Conservation (phyloP, 2,329 filamentous ascomycete species). For the Phyllosticta citribraziliensis region DNA sequence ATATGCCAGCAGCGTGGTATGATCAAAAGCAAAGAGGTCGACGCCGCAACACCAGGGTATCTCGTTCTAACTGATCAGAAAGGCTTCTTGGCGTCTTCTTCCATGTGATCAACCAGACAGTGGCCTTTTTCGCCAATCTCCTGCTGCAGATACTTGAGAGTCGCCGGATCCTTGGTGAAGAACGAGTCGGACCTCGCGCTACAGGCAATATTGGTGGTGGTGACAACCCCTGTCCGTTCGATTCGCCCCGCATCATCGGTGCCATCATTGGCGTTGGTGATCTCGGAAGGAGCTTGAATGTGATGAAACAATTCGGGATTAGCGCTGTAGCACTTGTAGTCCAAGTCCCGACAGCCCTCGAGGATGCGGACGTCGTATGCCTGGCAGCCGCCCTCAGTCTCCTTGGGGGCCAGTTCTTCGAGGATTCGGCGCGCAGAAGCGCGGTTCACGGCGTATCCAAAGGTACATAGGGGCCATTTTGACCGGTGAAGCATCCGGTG, state of each 20-base stretch:
- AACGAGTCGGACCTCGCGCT: slow-evolving; percentile 20
- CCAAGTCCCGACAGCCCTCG: slow-evolving; percentile 27
- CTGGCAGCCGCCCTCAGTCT: slow-evolving; percentile 14
- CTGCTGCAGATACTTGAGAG: slow-evolving; percentile 19
- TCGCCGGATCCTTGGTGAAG: slow-evolving; percentile 15
- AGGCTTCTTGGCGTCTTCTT: slow-evolving; percentile 10
- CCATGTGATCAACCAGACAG: slow-evolving; percentile 17
- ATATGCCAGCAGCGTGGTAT: neutral
- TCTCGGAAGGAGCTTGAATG: slow-evolving; percentile 22
- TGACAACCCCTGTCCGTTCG: slow-evolving; percentile 3
- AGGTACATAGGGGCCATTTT: slow-evolving; percentile 30
- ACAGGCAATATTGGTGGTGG: slow-evolving; percentile 24
- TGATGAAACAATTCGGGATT: slow-evolving; percentile 34
- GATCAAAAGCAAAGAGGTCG: neutral
- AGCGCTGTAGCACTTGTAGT: slow-evolving; percentile 26
- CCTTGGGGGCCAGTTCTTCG: slow-evolving; percentile 13
- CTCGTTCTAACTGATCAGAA: neutral
- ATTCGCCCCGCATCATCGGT: neutral
- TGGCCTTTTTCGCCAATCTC: slow-evolving; percentile 18
- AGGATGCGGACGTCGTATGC: slow-evolving; percentile 32
- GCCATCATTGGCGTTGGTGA: slow-evolving; percentile 18
- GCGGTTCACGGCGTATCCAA: slow-evolving; percentile 30
- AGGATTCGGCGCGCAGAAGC: slow-evolving; percentile 23
- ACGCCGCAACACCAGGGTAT: slow-evolving; percentile 1
- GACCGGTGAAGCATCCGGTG: slow-evolving; percentile 25